Evolutionary conservation across 495 filamentous ascomycete species (phyloP).

Genomic region (Physcia stellaris): DNA sequence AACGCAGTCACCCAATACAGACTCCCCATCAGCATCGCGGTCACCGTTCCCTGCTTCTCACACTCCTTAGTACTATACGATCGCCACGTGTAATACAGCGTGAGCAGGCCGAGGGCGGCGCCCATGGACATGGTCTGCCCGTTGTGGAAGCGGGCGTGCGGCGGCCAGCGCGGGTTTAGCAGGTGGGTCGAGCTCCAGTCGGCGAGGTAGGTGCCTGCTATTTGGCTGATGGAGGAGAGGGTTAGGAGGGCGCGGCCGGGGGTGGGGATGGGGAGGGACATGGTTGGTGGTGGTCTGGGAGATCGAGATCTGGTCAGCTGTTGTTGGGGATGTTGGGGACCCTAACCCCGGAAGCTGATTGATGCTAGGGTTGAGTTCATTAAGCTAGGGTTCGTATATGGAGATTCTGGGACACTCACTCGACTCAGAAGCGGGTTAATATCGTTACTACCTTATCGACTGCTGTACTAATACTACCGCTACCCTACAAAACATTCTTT

Average conservation of each 20-base stretch:
- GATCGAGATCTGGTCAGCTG: too few relatives aligned
- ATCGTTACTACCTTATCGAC: too few relatives aligned
- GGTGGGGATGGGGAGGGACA: not conserved
- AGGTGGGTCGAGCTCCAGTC: conserved; percentile 41
- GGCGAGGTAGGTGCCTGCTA: conserved; percentile 27
- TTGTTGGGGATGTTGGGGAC: too few relatives aligned
- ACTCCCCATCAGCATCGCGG: conserved; percentile 29
- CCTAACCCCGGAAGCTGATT: too few relatives aligned
- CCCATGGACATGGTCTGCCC: conserved; percentile 41
- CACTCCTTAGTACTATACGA: conserved; percentile 4
- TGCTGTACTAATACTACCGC: too few relatives aligned
- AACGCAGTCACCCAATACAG: conserved; percentile 39
- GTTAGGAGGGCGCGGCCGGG: conserved; percentile 30
- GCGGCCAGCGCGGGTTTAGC: conserved; percentile 39
- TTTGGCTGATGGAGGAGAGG: conserved; percentile 25
- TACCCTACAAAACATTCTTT: too few relatives aligned
- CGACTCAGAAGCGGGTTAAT: too few relatives aligned
- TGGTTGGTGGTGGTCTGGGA: too few relatives aligned
- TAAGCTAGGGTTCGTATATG: too few relatives aligned
- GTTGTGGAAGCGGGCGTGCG: conserved; percentile 44
- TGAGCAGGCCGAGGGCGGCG: conserved; percentile 27
- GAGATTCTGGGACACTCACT: too few relatives aligned
- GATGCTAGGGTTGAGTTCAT: too few relatives aligned
- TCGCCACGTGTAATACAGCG: conserved; percentile 36
- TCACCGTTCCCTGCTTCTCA: conserved; percentile 11